Evolutionary conservation across 2,329 filamentous ascomycete genomes (phyloP), one percentile per base, ranked within the genome.

Genomic region (Emergomyces africanus): DNA sequence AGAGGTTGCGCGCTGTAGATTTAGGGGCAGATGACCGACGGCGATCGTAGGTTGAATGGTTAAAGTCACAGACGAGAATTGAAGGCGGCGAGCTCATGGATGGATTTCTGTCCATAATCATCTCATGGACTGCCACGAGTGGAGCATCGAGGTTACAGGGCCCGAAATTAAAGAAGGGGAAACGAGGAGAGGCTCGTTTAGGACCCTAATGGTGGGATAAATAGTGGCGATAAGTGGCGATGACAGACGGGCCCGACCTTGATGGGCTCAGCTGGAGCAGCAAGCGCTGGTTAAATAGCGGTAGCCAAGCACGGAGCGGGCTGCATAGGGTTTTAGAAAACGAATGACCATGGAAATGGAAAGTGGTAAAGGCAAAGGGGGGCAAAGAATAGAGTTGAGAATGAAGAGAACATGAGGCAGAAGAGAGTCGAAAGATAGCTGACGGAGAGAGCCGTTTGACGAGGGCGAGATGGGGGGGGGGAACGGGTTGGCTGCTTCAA

Each of bases 91-190:
- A 68, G 57, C 64, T 63, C 46, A 71, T 62, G 66, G 70, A 71
- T 60, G 74, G 71, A 33, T 44, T 39, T 56, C 75, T 74, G 63
- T 78, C 75, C 77, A 79, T 79, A 63, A 67, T 72, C 69, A 63
- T 67, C 62, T 57, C 62, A 62, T 62, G 64, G 57, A 62, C 62
- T 63, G 67, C 65, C 60, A 63, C 64, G 55, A 60, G 57, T 59
- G 58, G 51, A 59, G 61, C 62, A 60, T 62, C 57, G 57, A 61
- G 60, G 54, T 59, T 60, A 58, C 55, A 39, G 23, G 28, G 42
- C 5, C 41, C 28, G 35, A 59, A 59, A 60, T 57, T 57, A 61
- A 56, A 54, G 60, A 60, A 41, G 56, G 58, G 39, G 59, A 53
- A 55, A 60, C 48, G 49, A 37, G 48, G 33, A 58, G 23, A 23